A percentile compares a stretch with the other conserved stretches of the same genome.
phyloP scores from a whole-genome alignment of 1,284 basidiomycete genomes.

The Cutaneotrichosporon sp. region DNA sequence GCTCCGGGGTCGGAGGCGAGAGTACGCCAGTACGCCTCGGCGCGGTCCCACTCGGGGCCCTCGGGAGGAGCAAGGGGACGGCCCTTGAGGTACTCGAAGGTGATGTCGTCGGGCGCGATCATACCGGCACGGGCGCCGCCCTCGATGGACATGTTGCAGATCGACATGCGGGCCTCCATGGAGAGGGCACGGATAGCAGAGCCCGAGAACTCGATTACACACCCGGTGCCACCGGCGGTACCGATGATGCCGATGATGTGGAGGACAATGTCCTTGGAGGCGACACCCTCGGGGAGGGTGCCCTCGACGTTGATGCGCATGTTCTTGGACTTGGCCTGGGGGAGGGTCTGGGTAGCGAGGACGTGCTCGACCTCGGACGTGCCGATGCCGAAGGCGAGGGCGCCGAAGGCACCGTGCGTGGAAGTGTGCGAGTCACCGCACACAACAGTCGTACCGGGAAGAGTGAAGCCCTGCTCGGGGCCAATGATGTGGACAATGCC shows the following conservation, averaged over 20 bases:
- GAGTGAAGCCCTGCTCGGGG: constrained; percentile 94
- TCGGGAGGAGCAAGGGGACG: constrained; percentile 75
- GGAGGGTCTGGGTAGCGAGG: constrained; percentile 89
- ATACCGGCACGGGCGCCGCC: constrained; percentile 93
- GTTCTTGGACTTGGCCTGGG: constrained; percentile 92
- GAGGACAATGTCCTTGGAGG: constrained; percentile 91
- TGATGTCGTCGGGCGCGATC: constrained; percentile 91
- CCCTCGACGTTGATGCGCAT: constrained; percentile 94
- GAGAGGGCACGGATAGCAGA: constrained; percentile 87
- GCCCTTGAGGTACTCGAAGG: constrained; percentile 81
- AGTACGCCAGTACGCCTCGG: constrained; percentile 85
- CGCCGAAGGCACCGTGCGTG: constrained; percentile 93
- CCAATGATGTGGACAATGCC: constrained; percentile 96
- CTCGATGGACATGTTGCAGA: constrained; percentile 98
- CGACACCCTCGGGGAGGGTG: constrained; percentile 79
- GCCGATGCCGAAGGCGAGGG: constrained; percentile 93
- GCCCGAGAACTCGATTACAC: constrained; percentile 91
- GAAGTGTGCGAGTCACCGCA: constrained; percentile 76
- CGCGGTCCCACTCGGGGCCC: constrained; percentile 86
- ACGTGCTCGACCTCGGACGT: constrained; percentile 98
- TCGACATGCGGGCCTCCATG: constrained; percentile 96
- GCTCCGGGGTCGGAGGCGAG: constrained; percentile 84
- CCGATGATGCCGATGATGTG: constrained; percentile 94
- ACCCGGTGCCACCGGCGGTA: constrained; percentile 90
- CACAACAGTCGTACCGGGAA: constrained; percentile 93